phyloP scores from a whole-genome alignment of 208 protist genomes.

The Trypanosomatidae sp. region DNA sequence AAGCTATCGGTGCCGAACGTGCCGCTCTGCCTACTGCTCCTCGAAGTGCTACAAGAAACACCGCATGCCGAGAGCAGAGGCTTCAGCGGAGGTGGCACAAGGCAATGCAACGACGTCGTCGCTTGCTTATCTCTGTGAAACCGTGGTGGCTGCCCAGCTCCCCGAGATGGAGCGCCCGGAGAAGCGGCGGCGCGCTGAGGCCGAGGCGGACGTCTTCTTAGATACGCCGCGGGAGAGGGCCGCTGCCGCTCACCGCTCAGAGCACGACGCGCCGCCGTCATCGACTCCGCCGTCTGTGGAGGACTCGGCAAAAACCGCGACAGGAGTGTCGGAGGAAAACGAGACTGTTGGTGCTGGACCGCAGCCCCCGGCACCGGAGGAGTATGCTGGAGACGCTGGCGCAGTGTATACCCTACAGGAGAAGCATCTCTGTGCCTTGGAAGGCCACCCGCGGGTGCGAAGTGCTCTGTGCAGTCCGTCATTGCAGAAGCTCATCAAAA shows the following conservation, averaged over 20 bases:
- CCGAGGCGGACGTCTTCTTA: slow-evolving; percentile 27
- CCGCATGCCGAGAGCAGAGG: slow-evolving; percentile 23
- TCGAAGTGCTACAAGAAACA: slow-evolving; percentile 59
- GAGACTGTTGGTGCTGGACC: background rate
- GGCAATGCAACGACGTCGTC: background rate
- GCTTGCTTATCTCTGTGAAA: slow-evolving; percentile 15
- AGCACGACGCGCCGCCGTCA: background rate
- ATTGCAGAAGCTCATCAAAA: slow-evolving; percentile 62
- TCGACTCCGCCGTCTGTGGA: background rate
- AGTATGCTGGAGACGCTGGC: slow-evolving; percentile 23
- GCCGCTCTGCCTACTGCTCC: slow-evolving; percentile 63
- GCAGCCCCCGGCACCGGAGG: slow-evolving; percentile 2
- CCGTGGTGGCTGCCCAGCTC: slow-evolving; percentile 11
- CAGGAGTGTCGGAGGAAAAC: background rate
- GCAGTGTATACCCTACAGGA: slow-evolving; percentile 58
- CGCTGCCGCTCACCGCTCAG: background rate
- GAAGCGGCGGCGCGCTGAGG: slow-evolving; percentile 24
- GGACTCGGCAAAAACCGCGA: background rate
- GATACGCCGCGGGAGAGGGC: slow-evolving; percentile 23
- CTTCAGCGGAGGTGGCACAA: background rate
- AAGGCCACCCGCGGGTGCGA: slow-evolving; percentile 42
- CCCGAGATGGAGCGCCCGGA: slow-evolving; percentile 4
- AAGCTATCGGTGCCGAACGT: slow-evolving; percentile 61
- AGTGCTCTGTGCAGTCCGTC: slow-evolving; percentile 43
- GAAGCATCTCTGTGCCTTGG: slow-evolving; percentile 62